These are phyloP conservation scores for Melastoma malabathricum DNA, from an alignment of 345 rosid genomes.

Conservation along the genomic window DNA sequence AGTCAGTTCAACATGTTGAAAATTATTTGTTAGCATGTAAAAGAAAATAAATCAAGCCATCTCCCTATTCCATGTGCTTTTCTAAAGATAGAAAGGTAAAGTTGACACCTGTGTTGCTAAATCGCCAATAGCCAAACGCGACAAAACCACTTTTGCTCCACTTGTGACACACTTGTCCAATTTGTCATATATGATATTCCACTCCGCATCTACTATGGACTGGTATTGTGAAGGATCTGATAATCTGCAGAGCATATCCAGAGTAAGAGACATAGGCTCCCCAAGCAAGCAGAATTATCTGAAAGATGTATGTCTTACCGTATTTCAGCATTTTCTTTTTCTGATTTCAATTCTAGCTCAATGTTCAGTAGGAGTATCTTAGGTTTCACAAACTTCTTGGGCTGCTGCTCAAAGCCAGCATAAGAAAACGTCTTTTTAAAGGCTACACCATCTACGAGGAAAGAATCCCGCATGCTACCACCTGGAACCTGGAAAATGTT, in stretches of 20 bases:
- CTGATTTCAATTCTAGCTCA: slow-evolving; percentile 93
- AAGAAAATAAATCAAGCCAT: too few relatives aligned
- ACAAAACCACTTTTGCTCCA: slow-evolving; percentile 95
- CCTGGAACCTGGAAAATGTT: slow-evolving; percentile 63
- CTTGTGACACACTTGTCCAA: slow-evolving; percentile 85
- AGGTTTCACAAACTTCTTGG: slow-evolving; percentile 77
- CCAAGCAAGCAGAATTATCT: not conserved
- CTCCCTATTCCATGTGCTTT: too few relatives aligned
- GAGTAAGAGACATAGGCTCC: not conserved
- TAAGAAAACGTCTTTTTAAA: slow-evolving; percentile 97
- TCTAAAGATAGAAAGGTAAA: not conserved
- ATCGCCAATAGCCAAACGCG: slow-evolving; percentile 97
- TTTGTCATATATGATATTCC: slow-evolving; percentile 99
- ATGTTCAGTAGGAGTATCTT: slow-evolving; percentile 75
- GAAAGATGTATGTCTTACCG: slow-evolving; percentile 29
- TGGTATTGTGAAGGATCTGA: slow-evolving; percentile 95
- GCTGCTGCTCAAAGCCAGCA: slow-evolving; percentile 99
- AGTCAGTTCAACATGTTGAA: too few relatives aligned
- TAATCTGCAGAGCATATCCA: slow-evolving; percentile 30
- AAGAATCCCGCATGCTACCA: slow-evolving; percentile 94
- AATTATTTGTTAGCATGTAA: too few relatives aligned
- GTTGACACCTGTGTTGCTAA: slow-evolving; percentile 76
- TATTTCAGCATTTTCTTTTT: slow-evolving; percentile 98
- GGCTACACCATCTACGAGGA: slow-evolving; percentile 94
- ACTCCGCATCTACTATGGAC: slow-evolving; percentile 99